Percentiles rank a stretch among this genome's conserved stretches.
phyloP scores from a whole-genome alignment of 2,329 filamentous ascomycete genomes.

The Albophoma yamanashiensis region DNA sequence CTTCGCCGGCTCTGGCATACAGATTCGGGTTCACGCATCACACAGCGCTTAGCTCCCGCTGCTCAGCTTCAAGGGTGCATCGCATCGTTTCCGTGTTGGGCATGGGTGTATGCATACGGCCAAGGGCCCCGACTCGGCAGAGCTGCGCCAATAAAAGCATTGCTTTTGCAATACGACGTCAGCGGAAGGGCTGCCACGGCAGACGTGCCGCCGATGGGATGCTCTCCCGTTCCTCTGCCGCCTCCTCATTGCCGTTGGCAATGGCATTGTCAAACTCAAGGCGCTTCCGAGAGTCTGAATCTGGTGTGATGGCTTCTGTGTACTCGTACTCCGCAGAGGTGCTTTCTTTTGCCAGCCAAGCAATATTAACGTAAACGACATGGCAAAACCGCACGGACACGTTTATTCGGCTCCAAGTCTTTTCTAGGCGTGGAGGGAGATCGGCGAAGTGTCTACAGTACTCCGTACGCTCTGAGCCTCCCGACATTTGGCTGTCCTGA shows the following conservation, averaged over 20 bases:
- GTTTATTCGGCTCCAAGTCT: not conserved
- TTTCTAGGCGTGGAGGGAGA: not conserved
- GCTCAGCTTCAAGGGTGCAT: not conserved
- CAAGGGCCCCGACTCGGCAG: not conserved
- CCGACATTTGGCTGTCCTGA: not conserved
- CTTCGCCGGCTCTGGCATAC: not conserved
- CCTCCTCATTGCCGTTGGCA: not conserved
- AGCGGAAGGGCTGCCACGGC: not conserved
- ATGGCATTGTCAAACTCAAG: conserved; percentile 1
- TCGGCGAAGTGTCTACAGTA: not conserved
- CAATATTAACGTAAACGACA: not conserved
- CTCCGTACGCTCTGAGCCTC: not conserved
- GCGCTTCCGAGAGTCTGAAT: conserved; percentile 8
- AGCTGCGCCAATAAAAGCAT: not conserved
- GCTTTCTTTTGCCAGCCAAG: not conserved
- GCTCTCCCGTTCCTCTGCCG: not conserved
- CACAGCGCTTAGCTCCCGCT: not conserved
- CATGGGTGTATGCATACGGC: not conserved
- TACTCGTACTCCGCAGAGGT: not conserved
- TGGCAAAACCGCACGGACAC: not conserved
- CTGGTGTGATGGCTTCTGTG: conserved; percentile 6
- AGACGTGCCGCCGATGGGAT: not conserved
- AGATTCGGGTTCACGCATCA: not conserved
- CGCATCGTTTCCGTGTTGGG: not conserved
- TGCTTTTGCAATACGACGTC: conserved; percentile 4